phyloP scores from a whole-genome alignment of 768 basidiomycete species.

The Butyriboletus loyo region DNA sequence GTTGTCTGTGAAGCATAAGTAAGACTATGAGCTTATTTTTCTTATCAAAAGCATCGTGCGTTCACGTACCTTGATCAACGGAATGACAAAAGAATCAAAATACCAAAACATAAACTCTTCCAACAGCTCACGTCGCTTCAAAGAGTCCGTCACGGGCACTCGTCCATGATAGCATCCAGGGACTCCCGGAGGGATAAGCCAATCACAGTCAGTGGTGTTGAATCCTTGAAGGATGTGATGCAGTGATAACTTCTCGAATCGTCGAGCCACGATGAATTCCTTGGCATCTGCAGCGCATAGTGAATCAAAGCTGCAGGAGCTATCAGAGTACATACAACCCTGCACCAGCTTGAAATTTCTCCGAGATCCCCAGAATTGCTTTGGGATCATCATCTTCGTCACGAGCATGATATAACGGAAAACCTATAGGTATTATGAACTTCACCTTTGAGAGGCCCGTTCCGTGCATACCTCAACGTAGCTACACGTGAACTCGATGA shows the following conservation, averaged over 20 bases:
- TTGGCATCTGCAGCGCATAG: slow-evolving; percentile 53
- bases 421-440: slow-evolving; percentile 45
- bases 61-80: slow-evolving; percentile 66
- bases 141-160: slow-evolving; percentile 60
- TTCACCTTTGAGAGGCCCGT: background rate
- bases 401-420: slow-evolving; percentile 61
- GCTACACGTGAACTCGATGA: slow-evolving; percentile 71
- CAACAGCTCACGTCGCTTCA: slow-evolving; percentile 76
- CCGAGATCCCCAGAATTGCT: slow-evolving; percentile 73
- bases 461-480: slow-evolving; percentile 51
- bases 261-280: slow-evolving; percentile 67
- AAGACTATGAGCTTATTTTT: background rate
- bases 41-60: background rate
- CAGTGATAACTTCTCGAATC: slow-evolving; percentile 78
- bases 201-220: slow-evolving; percentile 70
- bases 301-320: background rate
- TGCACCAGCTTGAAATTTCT: slow-evolving; percentile 61
- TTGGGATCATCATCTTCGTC: slow-evolving; percentile 70
- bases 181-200: slow-evolving; percentile 56
- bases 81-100: slow-evolving; percentile 80
- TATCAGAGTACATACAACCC: slow-evolving; percentile 42
- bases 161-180: slow-evolving; percentile 41
- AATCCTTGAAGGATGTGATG: slow-evolving; percentile 79
- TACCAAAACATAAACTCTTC: slow-evolving; percentile 95
- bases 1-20: slow-evolving; percentile 55